These are phyloP conservation scores for Moesziomyces sp. DNA, from an alignment of 1,284 basidiomycete species.

Conservation along the genomic window DNA sequence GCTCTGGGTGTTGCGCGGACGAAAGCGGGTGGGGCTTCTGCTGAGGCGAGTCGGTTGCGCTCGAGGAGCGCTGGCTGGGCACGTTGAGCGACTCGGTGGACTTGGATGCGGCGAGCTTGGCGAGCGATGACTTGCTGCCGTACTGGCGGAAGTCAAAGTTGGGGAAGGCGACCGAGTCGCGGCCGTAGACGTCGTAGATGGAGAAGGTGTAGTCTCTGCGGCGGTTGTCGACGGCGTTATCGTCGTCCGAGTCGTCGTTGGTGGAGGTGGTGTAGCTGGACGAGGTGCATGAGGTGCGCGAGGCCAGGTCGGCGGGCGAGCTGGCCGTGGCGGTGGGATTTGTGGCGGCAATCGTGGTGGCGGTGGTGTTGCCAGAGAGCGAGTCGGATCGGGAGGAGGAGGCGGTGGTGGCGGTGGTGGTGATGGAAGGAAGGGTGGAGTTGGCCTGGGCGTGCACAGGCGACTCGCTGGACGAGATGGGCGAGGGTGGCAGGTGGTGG, in stretches of 20 bases:
- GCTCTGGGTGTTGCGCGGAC: slow-evolving; percentile 5
- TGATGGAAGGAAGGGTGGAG: slow-evolving; percentile 22
- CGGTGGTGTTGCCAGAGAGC: slow-evolving; percentile 14
- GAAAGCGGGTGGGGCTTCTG: slow-evolving; percentile 17
- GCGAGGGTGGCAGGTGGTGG: slow-evolving; percentile 54
- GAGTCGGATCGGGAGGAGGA: slow-evolving; percentile 21
- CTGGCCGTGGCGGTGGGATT: slow-evolving; percentile 10
- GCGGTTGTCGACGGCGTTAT: slow-evolving; percentile 26
- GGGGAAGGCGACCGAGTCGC: slow-evolving; percentile 63
- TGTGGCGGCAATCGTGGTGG: slow-evolving; percentile 3
- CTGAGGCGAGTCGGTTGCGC: slow-evolving; percentile 25
- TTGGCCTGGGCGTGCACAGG: slow-evolving; percentile 27
- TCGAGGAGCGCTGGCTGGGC: slow-evolving; percentile 20
- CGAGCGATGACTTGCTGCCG: slow-evolving; percentile 43
- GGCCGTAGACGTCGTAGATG: slow-evolving; percentile 65
- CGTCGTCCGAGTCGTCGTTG: slow-evolving; percentile 56
- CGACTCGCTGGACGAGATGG: slow-evolving; percentile 57
- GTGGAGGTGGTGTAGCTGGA: slow-evolving; percentile 48
- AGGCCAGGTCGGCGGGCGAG: slow-evolving; percentile 16
- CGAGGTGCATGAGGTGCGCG: slow-evolving; percentile 39
- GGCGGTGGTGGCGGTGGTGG: slow-evolving; percentile 32
- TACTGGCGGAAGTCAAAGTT: slow-evolving; percentile 57
- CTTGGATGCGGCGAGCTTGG: slow-evolving; percentile 35
- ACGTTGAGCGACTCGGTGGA: slow-evolving; percentile 44
- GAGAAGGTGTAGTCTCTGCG: slow-evolving; percentile 59